These are phyloP conservation scores for Diversispora eburnea DNA, from an alignment of 192 early-diverging fungal species.

Conservation along the genomic window DNA sequence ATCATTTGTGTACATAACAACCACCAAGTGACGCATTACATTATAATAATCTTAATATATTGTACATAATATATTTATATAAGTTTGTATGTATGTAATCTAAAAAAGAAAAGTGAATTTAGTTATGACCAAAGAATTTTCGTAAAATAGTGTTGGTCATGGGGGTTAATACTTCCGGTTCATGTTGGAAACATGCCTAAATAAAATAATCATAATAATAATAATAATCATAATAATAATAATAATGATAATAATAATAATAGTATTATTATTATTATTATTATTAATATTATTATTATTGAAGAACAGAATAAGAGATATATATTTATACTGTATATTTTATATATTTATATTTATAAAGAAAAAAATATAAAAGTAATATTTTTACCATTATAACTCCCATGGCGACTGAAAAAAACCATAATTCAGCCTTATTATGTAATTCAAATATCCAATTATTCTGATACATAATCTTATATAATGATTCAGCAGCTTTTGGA, in stretches of 20 bases:
- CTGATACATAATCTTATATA: constrained; percentile 64
- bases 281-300: constrained; percentile 13
- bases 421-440: constrained; percentile 58
- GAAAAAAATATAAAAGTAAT: neutral
- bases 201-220: neutral
- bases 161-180: constrained; percentile 51
- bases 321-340: too few species aligned
- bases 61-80: too few species aligned
- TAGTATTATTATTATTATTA: neutral
- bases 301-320: neutral
- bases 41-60: too few species aligned
- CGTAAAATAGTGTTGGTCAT: constrained; percentile 47
- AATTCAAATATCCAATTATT: constrained; percentile 55
- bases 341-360: neutral
- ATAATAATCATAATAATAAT: constrained; percentile 1
- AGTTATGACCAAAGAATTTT: constrained; percentile 44
- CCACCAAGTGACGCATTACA: too few species aligned
- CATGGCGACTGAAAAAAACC: constrained; percentile 60
- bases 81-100: too few species aligned
- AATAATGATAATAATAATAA: constrained; percentile 1
- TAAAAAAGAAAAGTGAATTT: neutral
- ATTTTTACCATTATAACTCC: constrained; percentile 63
- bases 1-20: too few species aligned
- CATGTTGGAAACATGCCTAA: constrained; percentile 59
- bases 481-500: constrained; percentile 65